A percentile compares a stretch with the other conserved stretches of the same genome.
Evolutionary conservation across 2,329 filamentous ascomycete genomes (phyloP).

Genomic region (Pyrenochaeta sp.): DNA sequence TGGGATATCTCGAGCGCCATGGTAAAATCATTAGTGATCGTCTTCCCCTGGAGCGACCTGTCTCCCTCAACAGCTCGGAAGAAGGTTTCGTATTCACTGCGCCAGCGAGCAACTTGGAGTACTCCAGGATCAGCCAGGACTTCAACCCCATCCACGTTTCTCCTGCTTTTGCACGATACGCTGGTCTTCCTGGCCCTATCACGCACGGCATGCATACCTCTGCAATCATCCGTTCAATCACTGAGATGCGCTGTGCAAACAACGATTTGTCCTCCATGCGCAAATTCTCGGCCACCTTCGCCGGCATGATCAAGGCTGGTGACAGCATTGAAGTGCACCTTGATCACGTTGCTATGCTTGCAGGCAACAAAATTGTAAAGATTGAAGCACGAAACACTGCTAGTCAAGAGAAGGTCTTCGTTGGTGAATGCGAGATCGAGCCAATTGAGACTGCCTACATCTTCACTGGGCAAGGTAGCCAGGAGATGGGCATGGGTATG

Average conservation of each 20-base stretch:
- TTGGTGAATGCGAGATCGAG: conserved; percentile 96
- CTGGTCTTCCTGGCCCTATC: conserved; percentile 94
- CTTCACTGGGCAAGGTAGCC: conserved; percentile 97
- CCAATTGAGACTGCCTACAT: conserved; percentile 96
- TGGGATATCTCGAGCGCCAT: conserved; percentile 93
- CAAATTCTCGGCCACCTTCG: conserved; percentile 94
- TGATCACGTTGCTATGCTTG: conserved; percentile 96
- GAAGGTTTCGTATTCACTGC: conserved; percentile 86
- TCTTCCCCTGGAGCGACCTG: conserved; percentile 95
- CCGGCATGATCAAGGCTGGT: conserved; percentile 97
- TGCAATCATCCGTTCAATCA: conserved; percentile 90
- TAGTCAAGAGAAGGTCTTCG: conserved; percentile 92
- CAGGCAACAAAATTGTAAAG: conserved; percentile 99
- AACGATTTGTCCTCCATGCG: conserved; percentile 97
- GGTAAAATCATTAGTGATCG: conserved; percentile 94
- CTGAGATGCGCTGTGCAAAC: conserved; percentile 98
- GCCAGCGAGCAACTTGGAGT: conserved; percentile 97
- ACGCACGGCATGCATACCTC: conserved; percentile 99
- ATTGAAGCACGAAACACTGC: conserved; percentile 95
- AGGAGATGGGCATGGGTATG: conserved; percentile 99
- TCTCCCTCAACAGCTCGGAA: conserved; percentile 92
- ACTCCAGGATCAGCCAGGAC: conserved; percentile 95
- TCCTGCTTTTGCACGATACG: conserved; percentile 93
- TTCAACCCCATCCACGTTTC: conserved; percentile 99
- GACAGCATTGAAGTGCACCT: conserved; percentile 94